Base-by-base conservation (phyloP, 345 rosid species). In the Pistacia vera region DNA sequence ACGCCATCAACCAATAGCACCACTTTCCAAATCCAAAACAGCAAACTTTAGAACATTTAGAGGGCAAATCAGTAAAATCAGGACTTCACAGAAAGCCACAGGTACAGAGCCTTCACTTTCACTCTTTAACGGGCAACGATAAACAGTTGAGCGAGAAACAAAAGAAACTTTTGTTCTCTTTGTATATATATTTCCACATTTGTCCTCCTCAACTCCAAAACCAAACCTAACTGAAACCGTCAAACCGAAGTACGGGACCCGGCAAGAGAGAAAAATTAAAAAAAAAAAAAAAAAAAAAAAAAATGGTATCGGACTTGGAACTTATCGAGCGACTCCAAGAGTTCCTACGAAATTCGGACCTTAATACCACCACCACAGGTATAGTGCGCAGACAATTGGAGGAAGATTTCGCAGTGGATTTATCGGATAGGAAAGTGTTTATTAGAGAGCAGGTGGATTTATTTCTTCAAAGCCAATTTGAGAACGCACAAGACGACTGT, bases 361-460 rank as follows among this genome's bases (percentile, higher is more conserved):
- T 87, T 49, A 71, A 83, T 77, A 85, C 84, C 28, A 85, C 90
- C 22, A 85, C 91, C 0, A 83, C 87, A 1, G 82, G 83, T 2
- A 82, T 62, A 52, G 79, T 83, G 54, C 84, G 87, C 63, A 86
- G 87, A 67, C 72, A 76, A 71, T 78, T 85, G 68, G 87, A 85
- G 80, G 75, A 78, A 33, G 91, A 88, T 77, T 85, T 88, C 80
- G 83, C 75, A 0, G 78, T 85, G 38, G 84, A 85, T 76, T 85
- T 87, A 54, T 77, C 86, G n/a, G 86, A 82, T 49, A 81, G 63
- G 72, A 87, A 87, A 72, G 58, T 71, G 54, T 87, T 87, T 63
- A 83, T 87, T 28, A 77, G 88, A 58, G 90, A 87, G 66, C 90
- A 83, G 63, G 85, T 87, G 18, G 85, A 85, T 79, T 73, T 83